phyloP scores from a whole-genome alignment of 768 basidiomycete species.

The Psilocybe cyanescens region DNA sequence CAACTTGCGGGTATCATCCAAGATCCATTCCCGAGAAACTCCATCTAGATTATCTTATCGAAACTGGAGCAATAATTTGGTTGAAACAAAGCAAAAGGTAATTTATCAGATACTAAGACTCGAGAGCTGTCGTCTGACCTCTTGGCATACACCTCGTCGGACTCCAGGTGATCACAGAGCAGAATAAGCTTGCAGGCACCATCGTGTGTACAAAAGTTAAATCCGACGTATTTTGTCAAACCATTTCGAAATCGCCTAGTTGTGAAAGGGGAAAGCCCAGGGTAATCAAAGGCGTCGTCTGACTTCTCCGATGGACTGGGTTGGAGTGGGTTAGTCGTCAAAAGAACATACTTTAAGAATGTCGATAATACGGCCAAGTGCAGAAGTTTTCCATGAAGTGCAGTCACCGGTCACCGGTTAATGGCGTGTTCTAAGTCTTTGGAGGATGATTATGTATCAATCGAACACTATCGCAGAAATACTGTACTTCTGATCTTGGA shows the following conservation, averaged over 20 bases:
- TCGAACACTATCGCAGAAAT: too few species aligned
- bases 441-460: too few species aligned
- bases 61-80: neutral
- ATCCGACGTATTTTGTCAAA: neutral
- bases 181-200: neutral
- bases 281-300: neutral
- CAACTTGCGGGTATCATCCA: too few species aligned
- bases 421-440: too few species aligned
- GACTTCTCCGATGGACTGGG: neutral
- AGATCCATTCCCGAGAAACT: neutral
- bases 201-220: neutral
- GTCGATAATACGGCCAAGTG: neutral
- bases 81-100: neutral
- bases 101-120: neutral
- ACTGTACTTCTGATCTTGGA: too few species aligned
- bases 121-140: neutral
- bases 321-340: neutral
- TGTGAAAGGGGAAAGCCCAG: neutral
- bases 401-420: too few species aligned
- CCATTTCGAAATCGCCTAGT: neutral
- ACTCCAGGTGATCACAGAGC: neutral
- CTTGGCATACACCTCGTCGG: neutral
- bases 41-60: neutral
- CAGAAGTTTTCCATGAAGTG: too few species aligned
- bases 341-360: constrained; percentile 6